Evolutionary conservation across 2,329 filamentous ascomycete species (phyloP), one percentile per base, ranked within the genome.

Genomic region (Aspergillus arachidicola): DNA sequence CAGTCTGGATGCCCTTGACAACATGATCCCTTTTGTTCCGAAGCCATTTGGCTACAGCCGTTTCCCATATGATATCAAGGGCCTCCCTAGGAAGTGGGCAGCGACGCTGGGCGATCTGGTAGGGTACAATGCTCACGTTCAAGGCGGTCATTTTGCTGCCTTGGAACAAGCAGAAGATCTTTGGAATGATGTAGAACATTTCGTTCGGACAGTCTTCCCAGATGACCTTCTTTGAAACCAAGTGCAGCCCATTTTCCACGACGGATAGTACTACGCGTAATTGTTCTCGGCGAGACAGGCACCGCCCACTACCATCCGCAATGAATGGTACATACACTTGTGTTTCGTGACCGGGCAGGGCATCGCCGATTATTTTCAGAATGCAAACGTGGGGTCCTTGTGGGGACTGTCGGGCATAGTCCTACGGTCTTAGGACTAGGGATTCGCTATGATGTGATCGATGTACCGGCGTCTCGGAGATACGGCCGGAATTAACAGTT

Each of bases 111-210:
- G 50, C 21, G 50, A 53, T 34, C 14, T 53, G 19, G 50, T 53
- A 34, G 34, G 28, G 50, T 34, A 32, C 32, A 34, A 16, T 30
- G 28, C 50, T n/a, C 50, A 53, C 50, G 28, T 32, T 32, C 26
- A 9, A 53, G 50, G 50, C 23, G 50, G 50, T 34, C 50, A 53
- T 53, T 53, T 53, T 34, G 50, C 50, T n/a, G 28, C 50, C 30
- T 23, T 53, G 28, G 50, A 53, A 19, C 10, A 28, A 21, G 26
- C 50, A 32, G 50, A 53, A n/a, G 50, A 32, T 10, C 50, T 53
- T 6, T 53, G 50, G 50, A 53, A 53, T 21, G 50, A 53, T 23
- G 19, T 53, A 11, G 50, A 53, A 21, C 50, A 34, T 34, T 53
- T 53, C 19, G 50, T 53, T 34, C 50, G 28, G 30, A 53, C 50